A percentile compares a stretch with the other conserved stretches of the same genome.
Evolutionary conservation across 352 stramenopile species (phyloP).

Genomic region (Globisporangium carolinianum): DNA sequence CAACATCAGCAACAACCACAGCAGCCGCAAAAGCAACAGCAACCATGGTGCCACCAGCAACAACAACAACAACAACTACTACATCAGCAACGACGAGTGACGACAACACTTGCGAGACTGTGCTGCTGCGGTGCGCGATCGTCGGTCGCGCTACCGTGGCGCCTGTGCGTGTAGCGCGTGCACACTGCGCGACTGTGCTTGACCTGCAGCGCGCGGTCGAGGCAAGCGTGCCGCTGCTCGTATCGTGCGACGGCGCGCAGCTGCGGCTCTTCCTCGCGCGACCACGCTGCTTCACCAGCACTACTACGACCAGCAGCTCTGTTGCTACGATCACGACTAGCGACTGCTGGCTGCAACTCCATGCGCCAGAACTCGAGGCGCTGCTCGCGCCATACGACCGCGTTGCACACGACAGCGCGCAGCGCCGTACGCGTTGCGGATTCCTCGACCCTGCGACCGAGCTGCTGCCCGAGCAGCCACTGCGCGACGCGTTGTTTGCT

Average conservation of each 20-base stretch:
- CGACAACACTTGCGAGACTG: not conserved
- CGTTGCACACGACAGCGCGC: not conserved
- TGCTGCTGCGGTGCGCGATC: conserved; percentile 1
- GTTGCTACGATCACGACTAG: not conserved
- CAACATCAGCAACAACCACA: too few relatives aligned
- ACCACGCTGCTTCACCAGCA: too few relatives aligned
- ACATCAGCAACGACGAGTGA: not conserved
- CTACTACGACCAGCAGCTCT: not conserved
- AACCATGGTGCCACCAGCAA: not conserved
- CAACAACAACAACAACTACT: not conserved
- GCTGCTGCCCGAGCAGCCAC: not conserved
- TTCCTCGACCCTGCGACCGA: not conserved
- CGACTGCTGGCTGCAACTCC: conserved; percentile 1
- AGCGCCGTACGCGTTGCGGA: not conserved
- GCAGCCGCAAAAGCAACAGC: not conserved
- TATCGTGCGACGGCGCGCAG: not conserved
- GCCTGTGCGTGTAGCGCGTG: not conserved
- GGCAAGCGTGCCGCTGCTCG: not conserved
- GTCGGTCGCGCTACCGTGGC: not conserved
- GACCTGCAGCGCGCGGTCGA: conserved; percentile 1
- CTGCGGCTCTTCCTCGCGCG: conserved; percentile 3
- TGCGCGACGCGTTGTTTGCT: not conserved
- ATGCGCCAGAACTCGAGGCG: not conserved
- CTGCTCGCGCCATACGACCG: not conserved
- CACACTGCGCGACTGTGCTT: not conserved